Evolutionary conservation across 148 eudicot species (phyloP).

Genomic region (Polygonum aviculare): DNA sequence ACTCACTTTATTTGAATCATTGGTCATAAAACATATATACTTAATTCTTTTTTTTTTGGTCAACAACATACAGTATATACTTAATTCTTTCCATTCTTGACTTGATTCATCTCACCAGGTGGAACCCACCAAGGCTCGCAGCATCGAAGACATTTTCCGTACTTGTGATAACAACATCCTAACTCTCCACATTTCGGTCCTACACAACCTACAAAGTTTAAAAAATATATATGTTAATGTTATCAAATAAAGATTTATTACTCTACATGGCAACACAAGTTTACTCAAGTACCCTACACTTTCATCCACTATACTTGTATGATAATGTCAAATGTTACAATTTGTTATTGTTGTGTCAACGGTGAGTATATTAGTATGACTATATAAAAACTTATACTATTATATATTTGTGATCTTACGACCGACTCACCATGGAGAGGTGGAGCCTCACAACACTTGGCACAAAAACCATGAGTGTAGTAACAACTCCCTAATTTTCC

Average conservation of each 20-base stretch:
- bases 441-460: not conserved
- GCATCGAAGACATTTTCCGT: not conserved
- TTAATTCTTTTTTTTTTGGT: no score
- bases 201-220: not conserved
- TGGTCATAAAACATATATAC: not conserved
- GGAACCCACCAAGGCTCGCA: not conserved
- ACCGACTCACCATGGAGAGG: no score
- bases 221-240: not conserved
- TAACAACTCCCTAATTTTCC: not conserved
- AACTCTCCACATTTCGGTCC: not conserved
- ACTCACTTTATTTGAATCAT: not conserved
- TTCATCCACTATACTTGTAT: not conserved
- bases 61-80: no score
- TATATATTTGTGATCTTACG: no score
- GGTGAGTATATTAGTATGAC: no score
- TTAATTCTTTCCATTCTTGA: not conserved
- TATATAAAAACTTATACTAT: no score
- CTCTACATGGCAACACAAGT: not conserved
- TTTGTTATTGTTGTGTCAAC: no score
- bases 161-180: not conserved
- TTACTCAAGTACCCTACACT: not conserved
- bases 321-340: no score
- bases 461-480: not conserved
- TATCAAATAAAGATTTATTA: not conserved
- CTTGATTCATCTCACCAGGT: not conserved